These are phyloP conservation scores for Datisca glomerata DNA, from an alignment of 306 rosid species.

Conservation along the genomic window DNA sequence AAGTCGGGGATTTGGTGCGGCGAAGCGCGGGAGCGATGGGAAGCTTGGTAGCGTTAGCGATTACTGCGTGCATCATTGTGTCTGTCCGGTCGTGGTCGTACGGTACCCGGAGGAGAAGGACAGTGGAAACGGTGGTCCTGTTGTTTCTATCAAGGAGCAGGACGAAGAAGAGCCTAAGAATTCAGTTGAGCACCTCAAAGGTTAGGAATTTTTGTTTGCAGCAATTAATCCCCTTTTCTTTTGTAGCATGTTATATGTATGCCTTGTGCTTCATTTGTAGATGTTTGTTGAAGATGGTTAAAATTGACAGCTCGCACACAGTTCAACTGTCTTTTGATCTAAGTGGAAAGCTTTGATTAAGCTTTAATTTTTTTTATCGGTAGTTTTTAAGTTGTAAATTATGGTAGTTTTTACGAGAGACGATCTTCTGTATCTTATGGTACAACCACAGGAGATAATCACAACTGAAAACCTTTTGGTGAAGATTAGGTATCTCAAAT, in stretches of 20 bases:
- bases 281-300: too few species aligned
- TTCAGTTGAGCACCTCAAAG: slow-evolving; percentile 30
- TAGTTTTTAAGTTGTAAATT: too few species aligned
- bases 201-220: slow-evolving; percentile 24
- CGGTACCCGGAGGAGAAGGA: slow-evolving; percentile 84
- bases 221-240: not conserved
- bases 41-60: slow-evolving; percentile 94
- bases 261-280: too few species aligned
- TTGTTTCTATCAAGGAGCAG: slow-evolving; percentile 23
- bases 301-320: too few species aligned
- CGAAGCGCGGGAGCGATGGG: slow-evolving; percentile 67
- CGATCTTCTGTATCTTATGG: too few species aligned
- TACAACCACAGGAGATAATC: too few species aligned
- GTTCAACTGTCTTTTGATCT: too few species aligned
- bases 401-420: too few species aligned
- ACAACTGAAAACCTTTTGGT: too few species aligned
- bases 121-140: slow-evolving; percentile 10
- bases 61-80: slow-evolving; percentile 91
- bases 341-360: too few species aligned
- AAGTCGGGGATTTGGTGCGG: slow-evolving; percentile 89
- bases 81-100: slow-evolving; percentile 90
- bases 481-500: too few species aligned
- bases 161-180: slow-evolving; percentile 25
- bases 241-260: not conserved
- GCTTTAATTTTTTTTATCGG: too few species aligned